phyloP scores from a whole-genome alignment of 345 rosid species.

The Linum trigynum region DNA sequence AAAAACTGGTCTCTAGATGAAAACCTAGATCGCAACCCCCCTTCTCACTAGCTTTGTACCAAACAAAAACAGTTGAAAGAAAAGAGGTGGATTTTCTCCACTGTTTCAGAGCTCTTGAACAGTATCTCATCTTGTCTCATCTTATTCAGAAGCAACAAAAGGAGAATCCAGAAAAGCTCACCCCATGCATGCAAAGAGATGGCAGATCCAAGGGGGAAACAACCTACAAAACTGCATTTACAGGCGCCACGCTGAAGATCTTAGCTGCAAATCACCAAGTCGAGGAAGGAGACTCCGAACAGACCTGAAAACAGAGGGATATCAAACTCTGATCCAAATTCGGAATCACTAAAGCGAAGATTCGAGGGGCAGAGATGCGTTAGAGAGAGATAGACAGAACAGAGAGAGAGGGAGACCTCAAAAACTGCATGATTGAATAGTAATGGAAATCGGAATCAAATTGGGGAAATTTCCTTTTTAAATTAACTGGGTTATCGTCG shows the following conservation, averaged over 20 bases:
- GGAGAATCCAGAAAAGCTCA: constrained; percentile 24
- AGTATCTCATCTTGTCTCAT: background rate
- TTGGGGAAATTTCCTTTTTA: no score
- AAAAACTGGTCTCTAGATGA: no score
- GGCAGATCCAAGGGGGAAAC: constrained; percentile 46
- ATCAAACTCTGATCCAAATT: background rate
- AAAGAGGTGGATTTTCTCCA: background rate
- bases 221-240: constrained; percentile 44
- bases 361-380: background rate
- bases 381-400: background rate
- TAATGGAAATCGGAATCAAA: background rate
- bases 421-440: constrained; percentile 35
- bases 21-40: background rate
- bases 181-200: constrained; percentile 54
- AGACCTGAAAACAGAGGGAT: background rate
- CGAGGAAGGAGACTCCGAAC: background rate
- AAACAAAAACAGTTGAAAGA: background rate
- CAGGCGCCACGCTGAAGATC: constrained; percentile 22
- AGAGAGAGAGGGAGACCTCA: constrained; percentile 24
- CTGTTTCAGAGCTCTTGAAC: background rate
- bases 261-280: constrained; percentile 23
- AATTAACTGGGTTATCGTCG: background rate
- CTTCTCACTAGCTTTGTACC: background rate
- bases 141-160: background rate
- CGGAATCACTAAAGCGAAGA: background rate